Evolutionary conservation across 805 yeast species (phyloP).

Genomic region (Teunomyces stri): DNA sequence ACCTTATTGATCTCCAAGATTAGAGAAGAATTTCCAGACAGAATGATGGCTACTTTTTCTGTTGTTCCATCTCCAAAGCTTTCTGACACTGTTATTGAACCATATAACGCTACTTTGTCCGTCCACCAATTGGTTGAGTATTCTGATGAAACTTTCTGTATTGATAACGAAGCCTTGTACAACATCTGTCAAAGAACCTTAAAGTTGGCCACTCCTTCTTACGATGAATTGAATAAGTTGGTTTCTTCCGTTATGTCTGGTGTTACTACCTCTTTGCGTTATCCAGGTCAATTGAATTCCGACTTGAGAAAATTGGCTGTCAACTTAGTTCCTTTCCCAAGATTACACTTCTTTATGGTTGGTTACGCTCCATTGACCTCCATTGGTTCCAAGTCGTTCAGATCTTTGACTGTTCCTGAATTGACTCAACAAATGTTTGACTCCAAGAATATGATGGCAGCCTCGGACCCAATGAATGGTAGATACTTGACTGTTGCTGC

Average conservation of each 20-base stretch:
- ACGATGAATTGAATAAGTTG: conserved; percentile 74
- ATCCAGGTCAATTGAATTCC: conserved; percentile 92
- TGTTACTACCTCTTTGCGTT: conserved; percentile 89
- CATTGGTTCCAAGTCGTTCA: conserved; percentile 74
- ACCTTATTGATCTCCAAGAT: conserved; percentile 80
- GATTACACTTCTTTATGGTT: conserved; percentile 93
- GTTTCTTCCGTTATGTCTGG: conserved; percentile 94
- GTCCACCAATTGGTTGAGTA: conserved; percentile 88
- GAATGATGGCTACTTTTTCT: conserved; percentile 95
- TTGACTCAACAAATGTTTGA: conserved; percentile 93
- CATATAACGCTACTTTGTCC: conserved; percentile 89
- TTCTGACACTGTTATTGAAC: conserved; percentile 92
- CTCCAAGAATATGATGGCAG: conserved; percentile 94
- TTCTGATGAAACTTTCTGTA: conserved; percentile 91
- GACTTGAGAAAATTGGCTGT: conserved; percentile 92
- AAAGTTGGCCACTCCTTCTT: conserved; percentile 75
- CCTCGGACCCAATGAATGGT: conserved; percentile 86
- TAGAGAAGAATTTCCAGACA: conserved; percentile 90
- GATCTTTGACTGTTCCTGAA: conserved; percentile 84
- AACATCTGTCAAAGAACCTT: conserved; percentile 85
- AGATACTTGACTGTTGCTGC: conserved; percentile 92
- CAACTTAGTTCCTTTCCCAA: conserved; percentile 91
- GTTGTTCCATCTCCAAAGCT: conserved; percentile 91
- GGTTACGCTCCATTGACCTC: conserved; percentile 93
- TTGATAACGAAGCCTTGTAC: conserved; percentile 91